These are phyloP conservation scores for Rhodotorula toruloides DNA, from an alignment of 768 basidiomycete genomes.

Conservation along the genomic window DNA sequence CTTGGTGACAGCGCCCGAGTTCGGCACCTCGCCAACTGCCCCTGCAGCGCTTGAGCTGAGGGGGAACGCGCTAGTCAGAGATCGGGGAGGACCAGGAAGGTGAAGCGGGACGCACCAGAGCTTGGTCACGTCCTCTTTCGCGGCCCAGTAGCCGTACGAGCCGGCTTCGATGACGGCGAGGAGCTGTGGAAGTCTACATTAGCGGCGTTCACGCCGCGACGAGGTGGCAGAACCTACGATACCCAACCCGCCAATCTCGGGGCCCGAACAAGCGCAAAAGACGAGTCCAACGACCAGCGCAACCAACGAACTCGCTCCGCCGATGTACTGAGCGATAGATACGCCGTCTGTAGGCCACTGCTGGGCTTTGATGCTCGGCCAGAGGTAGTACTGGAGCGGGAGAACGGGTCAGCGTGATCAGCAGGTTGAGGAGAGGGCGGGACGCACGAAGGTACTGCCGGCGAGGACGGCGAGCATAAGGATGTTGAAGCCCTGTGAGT, in stretches of 20 bases:
- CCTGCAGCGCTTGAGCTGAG: background rate
- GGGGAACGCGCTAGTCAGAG: too few species aligned
- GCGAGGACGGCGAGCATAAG: background rate
- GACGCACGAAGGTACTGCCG: background rate
- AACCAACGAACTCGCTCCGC: background rate
- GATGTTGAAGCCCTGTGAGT: background rate
- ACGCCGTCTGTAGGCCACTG: background rate
- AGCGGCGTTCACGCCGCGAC: too few species aligned
- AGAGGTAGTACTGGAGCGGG: background rate
- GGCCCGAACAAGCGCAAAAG: background rate
- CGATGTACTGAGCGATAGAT: background rate
- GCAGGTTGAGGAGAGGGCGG: background rate
- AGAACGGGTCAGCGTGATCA: background rate
- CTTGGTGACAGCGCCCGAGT: background rate
- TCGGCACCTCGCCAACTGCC: background rate
- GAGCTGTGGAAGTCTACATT: background rate
- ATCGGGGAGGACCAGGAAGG: background rate
- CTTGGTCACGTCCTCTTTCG: background rate
- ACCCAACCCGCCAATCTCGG: background rate
- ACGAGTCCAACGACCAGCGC: background rate
- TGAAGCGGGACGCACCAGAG: background rate
- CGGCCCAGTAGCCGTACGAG: background rate
- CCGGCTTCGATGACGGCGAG: background rate
- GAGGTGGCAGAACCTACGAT: background rate
- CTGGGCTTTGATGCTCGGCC: background rate